Evolutionary conservation across 805 yeast genomes (phyloP).

Genomic region (Sungouiozyma ichnusensis): DNA sequence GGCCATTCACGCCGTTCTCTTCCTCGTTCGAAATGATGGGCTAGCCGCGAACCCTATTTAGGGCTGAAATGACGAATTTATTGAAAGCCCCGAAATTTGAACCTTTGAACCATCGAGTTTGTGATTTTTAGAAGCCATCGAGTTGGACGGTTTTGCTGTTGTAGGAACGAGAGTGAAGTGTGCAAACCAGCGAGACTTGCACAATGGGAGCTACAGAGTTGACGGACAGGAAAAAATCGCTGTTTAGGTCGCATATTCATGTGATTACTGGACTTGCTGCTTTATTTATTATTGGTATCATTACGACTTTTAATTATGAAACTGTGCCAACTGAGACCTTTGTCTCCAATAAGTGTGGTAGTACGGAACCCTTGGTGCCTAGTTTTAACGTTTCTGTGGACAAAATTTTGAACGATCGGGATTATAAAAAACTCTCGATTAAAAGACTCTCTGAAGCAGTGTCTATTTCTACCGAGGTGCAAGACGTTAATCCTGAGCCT

Average conservation of each 20-base stretch:
- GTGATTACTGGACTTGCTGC: neutral
- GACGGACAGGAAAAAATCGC: neutral
- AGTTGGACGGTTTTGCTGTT: no score
- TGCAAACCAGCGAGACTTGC: no score
- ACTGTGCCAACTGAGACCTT: neutral
- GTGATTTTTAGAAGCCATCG: no score
- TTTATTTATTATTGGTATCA: neutral
- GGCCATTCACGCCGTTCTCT: no score
- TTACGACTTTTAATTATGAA: neutral
- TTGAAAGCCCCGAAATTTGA: no score
- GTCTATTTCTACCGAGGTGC: slow-evolving; percentile 52
- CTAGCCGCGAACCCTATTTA: no score
- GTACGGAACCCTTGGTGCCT: slow-evolving; percentile 18
- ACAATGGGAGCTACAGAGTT: neutral
- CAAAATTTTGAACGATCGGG: slow-evolving; percentile 25
- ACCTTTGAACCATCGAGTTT: no score
- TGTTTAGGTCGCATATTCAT: neutral
- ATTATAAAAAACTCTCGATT: slow-evolving; percentile 32
- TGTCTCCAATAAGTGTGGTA: slow-evolving; percentile 8
- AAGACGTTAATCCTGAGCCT: slow-evolving; percentile 38
- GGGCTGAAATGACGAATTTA: no score
- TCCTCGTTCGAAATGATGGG: no score
- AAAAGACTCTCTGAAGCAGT: slow-evolving; percentile 47
- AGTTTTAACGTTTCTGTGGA: slow-evolving; percentile 16
- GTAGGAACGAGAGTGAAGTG: no score